Conservation (phyloP, 495 filamentous ascomycete species). For the Alectoria sarmentosa region DNA sequence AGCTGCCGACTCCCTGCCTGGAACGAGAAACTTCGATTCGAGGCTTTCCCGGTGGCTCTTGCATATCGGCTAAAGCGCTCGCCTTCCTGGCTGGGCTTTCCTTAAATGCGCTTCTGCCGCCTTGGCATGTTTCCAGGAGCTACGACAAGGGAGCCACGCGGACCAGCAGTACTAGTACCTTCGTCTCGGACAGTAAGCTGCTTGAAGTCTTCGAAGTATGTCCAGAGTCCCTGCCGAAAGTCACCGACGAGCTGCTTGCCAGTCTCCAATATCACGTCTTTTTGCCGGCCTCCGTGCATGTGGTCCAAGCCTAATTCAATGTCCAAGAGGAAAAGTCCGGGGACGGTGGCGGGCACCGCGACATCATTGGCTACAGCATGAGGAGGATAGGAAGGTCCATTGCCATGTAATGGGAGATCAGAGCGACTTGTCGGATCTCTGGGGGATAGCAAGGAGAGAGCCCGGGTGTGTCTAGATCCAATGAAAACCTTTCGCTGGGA, state of each 20-base stretch:
- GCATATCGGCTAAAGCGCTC: neutral
- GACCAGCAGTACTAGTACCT: slow-evolving; percentile 34
- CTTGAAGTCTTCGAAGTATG: slow-evolving; percentile 88
- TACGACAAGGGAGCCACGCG: neutral
- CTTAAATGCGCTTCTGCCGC: neutral
- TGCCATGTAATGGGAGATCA: neutral
- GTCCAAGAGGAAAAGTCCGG: neutral
- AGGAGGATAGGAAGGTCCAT: neutral
- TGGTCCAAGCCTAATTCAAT: neutral
- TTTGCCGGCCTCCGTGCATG: slow-evolving; percentile 11
- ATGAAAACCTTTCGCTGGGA: slow-evolving; percentile 55
- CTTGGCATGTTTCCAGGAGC: neutral
- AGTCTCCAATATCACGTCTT: slow-evolving; percentile 53
- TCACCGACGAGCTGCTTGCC: slow-evolving; percentile 87
- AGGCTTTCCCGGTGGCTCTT: neutral
- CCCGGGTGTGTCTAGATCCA: slow-evolving; percentile 67
- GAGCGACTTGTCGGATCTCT: slow-evolving; percentile 10
- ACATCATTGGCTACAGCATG: neutral
- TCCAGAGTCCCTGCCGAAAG: slow-evolving; percentile 87
- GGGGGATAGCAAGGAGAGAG: slow-evolving; percentile 80
- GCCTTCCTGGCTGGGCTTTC: slow-evolving; percentile 3
- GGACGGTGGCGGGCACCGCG: slow-evolving; percentile 1
- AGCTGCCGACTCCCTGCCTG: neutral
- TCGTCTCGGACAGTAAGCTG: slow-evolving; percentile 96
- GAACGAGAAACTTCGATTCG: neutral